A percentile compares a stretch with the other conserved stretches of the same genome.
These are phyloP conservation scores for Ogataea saltuana DNA, from an alignment of 805 yeast genomes.

Conservation along the genomic window DNA sequence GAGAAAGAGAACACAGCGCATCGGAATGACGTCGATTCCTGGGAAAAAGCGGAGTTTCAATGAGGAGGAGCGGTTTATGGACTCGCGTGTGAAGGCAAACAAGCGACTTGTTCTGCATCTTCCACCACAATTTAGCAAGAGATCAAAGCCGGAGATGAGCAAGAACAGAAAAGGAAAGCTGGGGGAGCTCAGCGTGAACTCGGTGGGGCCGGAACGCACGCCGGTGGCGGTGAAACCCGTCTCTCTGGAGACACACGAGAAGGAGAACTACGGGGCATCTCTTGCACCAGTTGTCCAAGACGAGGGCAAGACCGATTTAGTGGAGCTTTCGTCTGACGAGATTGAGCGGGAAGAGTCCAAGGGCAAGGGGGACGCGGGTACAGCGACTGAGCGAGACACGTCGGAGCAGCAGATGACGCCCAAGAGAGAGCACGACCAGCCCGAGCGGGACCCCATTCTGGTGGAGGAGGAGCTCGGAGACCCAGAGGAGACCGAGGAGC, in stretches of 20 bases:
- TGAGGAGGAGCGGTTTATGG: slow-evolving; percentile 17
- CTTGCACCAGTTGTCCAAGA: neutral
- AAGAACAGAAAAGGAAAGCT: neutral
- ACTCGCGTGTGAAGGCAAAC: slow-evolving; percentile 16
- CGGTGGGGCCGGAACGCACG: neutral
- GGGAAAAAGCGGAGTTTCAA: slow-evolving; percentile 18
- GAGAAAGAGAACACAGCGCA: slow-evolving; percentile 5
- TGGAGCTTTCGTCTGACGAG: slow-evolving; percentile 15
- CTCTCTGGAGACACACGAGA: neutral
- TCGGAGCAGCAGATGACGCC: too few species aligned
- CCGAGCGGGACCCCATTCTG: too few species aligned
- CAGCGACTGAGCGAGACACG: too few species aligned
- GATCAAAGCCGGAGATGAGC: slow-evolving; percentile 2
- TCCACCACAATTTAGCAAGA: slow-evolving; percentile 20
- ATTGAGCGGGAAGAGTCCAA: slow-evolving; percentile 10
- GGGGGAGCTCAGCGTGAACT: slow-evolving; percentile 2
- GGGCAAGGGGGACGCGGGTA: neutral
- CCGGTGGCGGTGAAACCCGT: neutral
- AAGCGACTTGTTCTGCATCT: slow-evolving; percentile 22
- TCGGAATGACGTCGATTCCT: slow-evolving; percentile 13
- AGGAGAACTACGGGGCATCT: neutral
- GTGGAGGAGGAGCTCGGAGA: too few species aligned
- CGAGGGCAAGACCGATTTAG: slow-evolving; percentile 4
- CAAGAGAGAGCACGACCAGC: too few species aligned
- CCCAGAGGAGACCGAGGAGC: too few species aligned